Evolutionary conservation across 257 asterid species (phyloP), one percentile per base, ranked within the genome.

Genomic region (Salvia splendens): DNA sequence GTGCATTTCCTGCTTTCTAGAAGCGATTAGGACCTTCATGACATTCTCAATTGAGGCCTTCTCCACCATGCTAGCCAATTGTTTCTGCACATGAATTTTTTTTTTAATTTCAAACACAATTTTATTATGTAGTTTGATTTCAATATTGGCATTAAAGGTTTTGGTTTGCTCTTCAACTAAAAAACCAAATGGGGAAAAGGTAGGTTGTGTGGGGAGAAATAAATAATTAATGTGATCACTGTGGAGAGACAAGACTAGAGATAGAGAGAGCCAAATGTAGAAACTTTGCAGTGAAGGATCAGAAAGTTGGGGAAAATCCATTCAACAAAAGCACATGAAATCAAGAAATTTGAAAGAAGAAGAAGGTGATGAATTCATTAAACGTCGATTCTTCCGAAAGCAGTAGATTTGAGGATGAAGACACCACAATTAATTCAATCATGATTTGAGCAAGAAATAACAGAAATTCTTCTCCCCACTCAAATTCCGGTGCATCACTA

Each of bases 21-120:
- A 92, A 54, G 98, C 93, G 56, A 86, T 84, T 45, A 92, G 61
- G 5, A 89, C 98, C 64, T 90, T 92, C 98, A 92, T 92, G 4
- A 92, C 98, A 68, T 89, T 97, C 47, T 92, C 97, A 64, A 92
- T 89, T 30, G 97, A 89, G 3, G 98, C 95, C 72, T 92, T 92
- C 71, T 87, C 98, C 12, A 92, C 98, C 87, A 92, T 89, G 82
- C 75, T 86, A 6, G 83, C 80, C 75, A 92, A 75, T 71, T 89
- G 98, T 67, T 92, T 92, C 98, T 92, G 88, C 75, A 73, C 43
- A 14, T 17, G n/a, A n/a, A n/a, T n/a, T n/a, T n/a, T 17, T 17
- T 17, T 0, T 17, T 17, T 17, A 42, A 4, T 14, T 12, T 4
- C 10, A 8, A 12, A 7, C 14, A 33, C 2, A 4, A 33, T 33